Evolutionary conservation across 768 basidiomycete species (phyloP).

Genomic region (Postia placenta): DNA sequence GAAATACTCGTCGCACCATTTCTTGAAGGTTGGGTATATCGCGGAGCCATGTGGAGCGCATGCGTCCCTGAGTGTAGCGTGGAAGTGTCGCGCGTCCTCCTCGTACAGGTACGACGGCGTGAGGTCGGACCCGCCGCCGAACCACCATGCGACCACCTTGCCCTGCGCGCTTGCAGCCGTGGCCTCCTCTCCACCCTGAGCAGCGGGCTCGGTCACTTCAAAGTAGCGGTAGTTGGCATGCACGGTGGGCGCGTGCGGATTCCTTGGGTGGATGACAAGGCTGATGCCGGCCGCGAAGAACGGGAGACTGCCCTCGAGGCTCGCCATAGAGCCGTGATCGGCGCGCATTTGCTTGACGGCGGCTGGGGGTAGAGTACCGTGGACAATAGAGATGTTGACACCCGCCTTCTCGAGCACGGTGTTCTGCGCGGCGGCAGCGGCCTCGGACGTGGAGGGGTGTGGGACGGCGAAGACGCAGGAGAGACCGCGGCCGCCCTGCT

Average conservation of each 20-base stretch:
- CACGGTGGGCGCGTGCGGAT: conserved; percentile 89
- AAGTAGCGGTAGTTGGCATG: conserved; percentile 98
- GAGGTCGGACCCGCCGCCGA: conserved; percentile 92
- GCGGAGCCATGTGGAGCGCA: conserved; percentile 66
- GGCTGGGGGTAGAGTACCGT: conserved; percentile 80
- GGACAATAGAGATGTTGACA: conserved; percentile 89
- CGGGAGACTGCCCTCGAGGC: conserved; percentile 60
- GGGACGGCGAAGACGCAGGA: conserved; percentile 76
- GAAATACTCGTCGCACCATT: conserved; percentile 99
- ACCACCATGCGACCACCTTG: conserved; percentile 90
- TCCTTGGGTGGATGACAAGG: conserved; percentile 90
- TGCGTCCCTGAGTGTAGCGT: conserved; percentile 64
- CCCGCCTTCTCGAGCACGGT: conserved; percentile 91
- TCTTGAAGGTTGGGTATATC: conserved; percentile 79
- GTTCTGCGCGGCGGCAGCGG: conserved; percentile 31
- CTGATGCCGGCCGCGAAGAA: conserved; percentile 93
- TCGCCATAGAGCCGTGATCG: conserved; percentile 75
- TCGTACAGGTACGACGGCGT: conserved; percentile 91
- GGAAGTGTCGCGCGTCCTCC: conserved; percentile 86
- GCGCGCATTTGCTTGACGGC: conserved; percentile 95
- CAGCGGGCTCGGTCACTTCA: conserved; percentile 61
- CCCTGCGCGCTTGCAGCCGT: conserved; percentile 31
- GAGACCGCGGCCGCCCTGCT: conserved; percentile 68
- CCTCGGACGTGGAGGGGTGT: conserved; percentile 19
- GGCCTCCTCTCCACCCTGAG: conserved; percentile 16